These are phyloP conservation scores for Williopsis jadinii DNA, from an alignment of 1,139 yeast species.

Conservation along the genomic window DNA sequence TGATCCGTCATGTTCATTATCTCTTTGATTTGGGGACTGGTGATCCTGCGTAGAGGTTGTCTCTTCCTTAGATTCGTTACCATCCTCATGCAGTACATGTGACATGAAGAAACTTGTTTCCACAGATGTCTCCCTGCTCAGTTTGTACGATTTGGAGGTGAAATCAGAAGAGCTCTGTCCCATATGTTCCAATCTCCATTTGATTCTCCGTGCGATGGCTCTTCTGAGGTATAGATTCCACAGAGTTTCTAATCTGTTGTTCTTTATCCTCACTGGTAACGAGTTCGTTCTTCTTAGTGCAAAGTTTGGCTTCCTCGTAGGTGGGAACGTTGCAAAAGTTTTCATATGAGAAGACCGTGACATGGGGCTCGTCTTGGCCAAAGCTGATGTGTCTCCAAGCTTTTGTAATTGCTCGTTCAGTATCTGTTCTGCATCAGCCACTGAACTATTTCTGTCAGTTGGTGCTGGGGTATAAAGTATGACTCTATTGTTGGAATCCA, in stretches of 20 bases:
- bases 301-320: slow-evolving; percentile 2
- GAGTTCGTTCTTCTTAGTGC: slow-evolving; percentile 15
- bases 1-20: not conserved
- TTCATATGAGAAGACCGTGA: not conserved
- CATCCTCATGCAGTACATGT: slow-evolving; percentile 1
- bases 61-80: too few relatives aligned
- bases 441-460: slow-evolving; percentile 14
- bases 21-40: not conserved
- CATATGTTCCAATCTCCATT: slow-evolving; percentile 21
- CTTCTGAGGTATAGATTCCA: slow-evolving; percentile 25
- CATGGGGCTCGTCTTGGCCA: not conserved
- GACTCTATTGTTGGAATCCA: slow-evolving; percentile 20
- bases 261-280: slow-evolving; percentile 12
- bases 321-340: slow-evolving; percentile 8
- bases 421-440: slow-evolving; percentile 16
- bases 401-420: slow-evolving; percentile 15
- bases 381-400: slow-evolving; percentile 10
- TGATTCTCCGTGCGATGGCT: slow-evolving; percentile 22
- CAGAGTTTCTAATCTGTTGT: slow-evolving; percentile 13
- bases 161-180: slow-evolving; percentile 4
- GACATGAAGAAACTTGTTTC: slow-evolving; percentile 18
- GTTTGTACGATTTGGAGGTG: slow-evolving; percentile 1
- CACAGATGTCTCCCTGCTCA: slow-evolving; percentile 15
- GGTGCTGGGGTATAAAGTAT: slow-evolving; percentile 20
- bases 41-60: too few relatives aligned